Base-by-base conservation (phyloP, 78 protist species). In the Neovahlkampfia damariscottae region DNA sequence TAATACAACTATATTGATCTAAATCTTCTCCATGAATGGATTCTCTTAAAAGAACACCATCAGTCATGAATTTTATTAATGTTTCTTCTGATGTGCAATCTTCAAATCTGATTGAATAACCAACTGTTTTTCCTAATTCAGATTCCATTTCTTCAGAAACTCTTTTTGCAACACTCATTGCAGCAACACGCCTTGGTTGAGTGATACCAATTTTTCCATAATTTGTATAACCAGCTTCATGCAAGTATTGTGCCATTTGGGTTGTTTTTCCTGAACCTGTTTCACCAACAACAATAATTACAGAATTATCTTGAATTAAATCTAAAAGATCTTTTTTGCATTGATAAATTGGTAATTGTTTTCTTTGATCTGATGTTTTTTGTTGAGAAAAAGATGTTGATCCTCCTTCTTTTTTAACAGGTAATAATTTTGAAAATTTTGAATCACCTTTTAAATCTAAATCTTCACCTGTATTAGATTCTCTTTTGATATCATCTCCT, bases 181-280 rank as follows among this genome's bases (percentile, higher is more conserved):
- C 99, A 1, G 99, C 99, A 19, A 96, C 97, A 3, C 99, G 91
- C 28, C 99, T 86, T 27, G 99, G 99, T 75, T 96, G 99, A 0
- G 99, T 96, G 83, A 96, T 93, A 19, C 95, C 96, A 59, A 96
- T 86, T 66, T 66, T 77, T 8, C 96, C 97, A 81, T 31, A 31
- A 0, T 27, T 39, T 5, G 86, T 41, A 73, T 87, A 91, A 3
- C 97, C 97, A 7, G 58, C 99, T 73, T 95, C 98, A 80, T 86
- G 79, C 38, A 96, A 84, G 62, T 95, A 92, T 76, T 96, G 98
- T 8, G 90, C 86, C 74, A 95, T 59, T 82, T 97, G 99, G 2
- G 99, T 96, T 6, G 98, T 97, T 74, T 97, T 97, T 36, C 99
- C 99, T 10, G 86, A 69, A 29, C 99, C 99, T 0, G 99, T 97